Evolutionary conservation across 768 basidiomycete species (phyloP).

Genomic region (Pilatotrama ljubarskyi): DNA sequence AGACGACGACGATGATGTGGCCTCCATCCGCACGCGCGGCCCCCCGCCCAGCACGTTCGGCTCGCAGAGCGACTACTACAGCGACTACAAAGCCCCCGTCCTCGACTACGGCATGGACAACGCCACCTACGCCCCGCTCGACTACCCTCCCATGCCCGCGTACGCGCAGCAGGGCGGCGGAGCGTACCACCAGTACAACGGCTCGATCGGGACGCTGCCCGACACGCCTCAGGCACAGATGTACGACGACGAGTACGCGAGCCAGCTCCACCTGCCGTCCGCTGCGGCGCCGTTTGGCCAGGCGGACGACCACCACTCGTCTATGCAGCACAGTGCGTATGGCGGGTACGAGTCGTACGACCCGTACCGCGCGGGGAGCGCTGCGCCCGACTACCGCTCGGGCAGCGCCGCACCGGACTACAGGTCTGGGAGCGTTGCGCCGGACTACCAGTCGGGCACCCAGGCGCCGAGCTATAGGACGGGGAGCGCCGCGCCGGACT

Average conservation of each 20-base stretch:
- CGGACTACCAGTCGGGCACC: constrained; percentile 14
- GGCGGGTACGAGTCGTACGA: constrained; percentile 19
- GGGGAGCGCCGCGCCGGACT: constrained; percentile 13
- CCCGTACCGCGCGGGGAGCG: constrained; percentile 14
- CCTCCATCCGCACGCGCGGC: constrained; percentile 56
- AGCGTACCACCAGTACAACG: constrained; percentile 57
- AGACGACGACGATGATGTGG: constrained; percentile 70
- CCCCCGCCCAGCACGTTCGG: constrained; percentile 55
- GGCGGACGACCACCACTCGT: constrained; percentile 16
- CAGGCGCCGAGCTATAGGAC: constrained; percentile 14
- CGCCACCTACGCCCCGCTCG: constrained; percentile 33
- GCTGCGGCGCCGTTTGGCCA: constrained; percentile 59
- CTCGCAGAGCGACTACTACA: constrained; percentile 46
- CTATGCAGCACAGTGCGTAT: constrained; percentile 14
- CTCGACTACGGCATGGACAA: constrained; percentile 40
- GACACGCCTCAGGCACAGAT: constrained; percentile 49
- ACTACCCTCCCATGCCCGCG: constrained; percentile 74
- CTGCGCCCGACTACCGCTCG: constrained; percentile 19
- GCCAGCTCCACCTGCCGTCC: constrained; percentile 57
- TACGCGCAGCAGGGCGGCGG: constrained; percentile 58
- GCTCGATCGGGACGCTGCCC: constrained; percentile 57
- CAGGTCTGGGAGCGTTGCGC: constrained; percentile 8
- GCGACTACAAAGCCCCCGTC: constrained; percentile 44
- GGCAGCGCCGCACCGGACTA: constrained; percentile 12
- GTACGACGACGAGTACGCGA: constrained; percentile 73